Evolutionary conservation across 345 rosid species (phyloP), one percentile per base, ranked within the genome.

Genomic region (Garcia nutans): DNA sequence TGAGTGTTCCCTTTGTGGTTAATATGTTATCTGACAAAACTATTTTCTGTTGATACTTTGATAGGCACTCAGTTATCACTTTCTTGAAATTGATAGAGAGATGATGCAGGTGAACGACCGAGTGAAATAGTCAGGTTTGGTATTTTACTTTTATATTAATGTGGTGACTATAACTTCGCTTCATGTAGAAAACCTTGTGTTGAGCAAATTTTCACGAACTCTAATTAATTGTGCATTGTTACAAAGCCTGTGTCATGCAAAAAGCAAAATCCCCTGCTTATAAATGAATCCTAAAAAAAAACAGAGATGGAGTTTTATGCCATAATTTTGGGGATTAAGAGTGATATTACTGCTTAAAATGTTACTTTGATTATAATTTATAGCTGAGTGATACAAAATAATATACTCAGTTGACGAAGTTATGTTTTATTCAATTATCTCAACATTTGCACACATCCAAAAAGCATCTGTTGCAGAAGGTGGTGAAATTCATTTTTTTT

Each of bases 31-130:
- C 58, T 68, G 41, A 68, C 5, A 9, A 68, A 70, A 10, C 44
- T 70, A 20, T 6, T 70, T 52, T 70, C 47, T 70, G 73, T 33
- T 70, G 61, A 70, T 70, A 54, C 61, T 55, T 55, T 70, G 61
- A 70, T 70, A 70, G 73, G 73, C 17, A 55, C 33, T 37, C 24
- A 10, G 3, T 70, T 58, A 69, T 13, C 59, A 69, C 57, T 26
- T 50, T 28, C 59, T 31, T 69, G 59, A 16, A 24, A 52, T 26
- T 52, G 59, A 17, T 13, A 26, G 42, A 33, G 42, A 68, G 72
- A 49, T 50, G 59, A 69, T 2, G 13, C 58, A 13, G 59, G 28
- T 50, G 61, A 68, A 31, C 26, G 24, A 17, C 28, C 5, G 15
- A 47, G 57, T 10, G 57, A 47, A 61, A 68, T 4, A 70, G 24